These are phyloP conservation scores for Ceratocystis colombiana DNA, from an alignment of 2,329 filamentous ascomycete genomes.

Conservation along the genomic window DNA sequence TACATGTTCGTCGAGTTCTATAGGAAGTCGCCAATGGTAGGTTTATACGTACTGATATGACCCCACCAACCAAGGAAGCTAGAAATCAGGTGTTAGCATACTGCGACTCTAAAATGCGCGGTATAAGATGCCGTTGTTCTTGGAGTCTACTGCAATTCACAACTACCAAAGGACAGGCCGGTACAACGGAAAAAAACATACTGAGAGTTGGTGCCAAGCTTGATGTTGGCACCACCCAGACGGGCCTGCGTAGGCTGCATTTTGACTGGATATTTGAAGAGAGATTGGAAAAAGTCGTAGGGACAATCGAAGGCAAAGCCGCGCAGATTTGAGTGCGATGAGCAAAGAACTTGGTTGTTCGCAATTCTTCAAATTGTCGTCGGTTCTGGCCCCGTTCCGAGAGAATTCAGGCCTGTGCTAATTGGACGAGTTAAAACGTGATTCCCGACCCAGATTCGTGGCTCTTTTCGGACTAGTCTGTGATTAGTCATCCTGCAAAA, in stretches of 20 bases:
- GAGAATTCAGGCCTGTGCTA: constrained; percentile 24
- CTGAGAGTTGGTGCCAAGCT: constrained; percentile 27
- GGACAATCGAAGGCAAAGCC: neutral
- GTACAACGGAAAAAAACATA: constrained; percentile 14
- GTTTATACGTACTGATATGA: constrained; percentile 23
- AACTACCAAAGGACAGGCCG: neutral
- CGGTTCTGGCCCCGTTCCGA: constrained; percentile 10
- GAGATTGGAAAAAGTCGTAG: neutral
- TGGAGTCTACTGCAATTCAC: neutral
- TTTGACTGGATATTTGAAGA: constrained; percentile 28
- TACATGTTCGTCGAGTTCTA: neutral
- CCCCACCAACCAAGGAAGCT: constrained; percentile 26
- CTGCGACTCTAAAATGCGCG: neutral
- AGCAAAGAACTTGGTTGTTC: neutral
- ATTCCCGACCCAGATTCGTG: constrained; percentile 21
- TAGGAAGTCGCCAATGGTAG: neutral
- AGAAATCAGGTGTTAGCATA: constrained; percentile 8
- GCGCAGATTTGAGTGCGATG: constrained; percentile 2
- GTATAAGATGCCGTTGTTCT: too few species aligned
- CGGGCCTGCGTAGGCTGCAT: constrained; percentile 42
- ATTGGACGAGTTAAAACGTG: constrained; percentile 22
- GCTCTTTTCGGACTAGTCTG: constrained; percentile 10
- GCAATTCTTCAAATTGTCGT: constrained; percentile 17
- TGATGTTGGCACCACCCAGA: constrained; percentile 29
- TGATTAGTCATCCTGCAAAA: constrained; percentile 11